phyloP scores from a whole-genome alignment of 1,284 basidiomycete genomes.

The Trichosporon sp. region DNA sequence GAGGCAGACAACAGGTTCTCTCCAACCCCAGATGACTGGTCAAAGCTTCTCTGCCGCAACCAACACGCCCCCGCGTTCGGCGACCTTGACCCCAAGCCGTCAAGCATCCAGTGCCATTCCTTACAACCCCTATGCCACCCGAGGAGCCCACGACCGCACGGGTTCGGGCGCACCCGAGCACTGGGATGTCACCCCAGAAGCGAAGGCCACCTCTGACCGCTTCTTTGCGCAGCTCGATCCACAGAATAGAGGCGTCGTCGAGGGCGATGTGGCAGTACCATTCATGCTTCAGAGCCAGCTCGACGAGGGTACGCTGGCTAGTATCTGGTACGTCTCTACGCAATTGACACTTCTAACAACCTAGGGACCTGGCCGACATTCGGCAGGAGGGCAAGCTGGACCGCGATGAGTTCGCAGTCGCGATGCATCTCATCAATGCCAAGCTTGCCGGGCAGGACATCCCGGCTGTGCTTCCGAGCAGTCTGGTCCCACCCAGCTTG shows the following conservation, averaged over 20 bases:
- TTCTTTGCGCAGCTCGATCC: conserved; percentile 81
- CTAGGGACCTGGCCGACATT: conserved; percentile 89
- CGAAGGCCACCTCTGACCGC: conserved; percentile 73
- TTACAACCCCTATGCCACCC: background rate
- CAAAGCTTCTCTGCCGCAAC: conserved; percentile 11
- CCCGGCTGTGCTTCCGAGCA: conserved; percentile 64
- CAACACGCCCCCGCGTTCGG: conserved; percentile 17
- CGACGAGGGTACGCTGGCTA: conserved; percentile 75
- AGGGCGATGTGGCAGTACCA: conserved; percentile 89
- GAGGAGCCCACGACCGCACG: conserved; percentile 5
- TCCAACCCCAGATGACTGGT: conserved; percentile 53
- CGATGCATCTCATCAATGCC: conserved; percentile 88
- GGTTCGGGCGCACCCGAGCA: conserved; percentile 30
- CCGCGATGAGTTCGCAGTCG: conserved; percentile 91
- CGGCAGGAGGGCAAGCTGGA: conserved; percentile 81
- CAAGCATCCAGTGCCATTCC: conserved; percentile 23
- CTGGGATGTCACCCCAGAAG: conserved; percentile 81
- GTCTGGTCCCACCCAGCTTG: conserved; percentile 67
- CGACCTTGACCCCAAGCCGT: conserved; percentile 31
- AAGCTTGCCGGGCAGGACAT: conserved; percentile 79
- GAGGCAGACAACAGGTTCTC: conserved; percentile 51
- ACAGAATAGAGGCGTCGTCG: conserved; percentile 71
- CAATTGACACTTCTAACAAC: background rate
- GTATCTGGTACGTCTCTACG: conserved; percentile 68
- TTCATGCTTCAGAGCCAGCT: conserved; percentile 93